Conservation (phyloP, 73 alveolate genomes). For the Uronychia binucleata region DNA sequence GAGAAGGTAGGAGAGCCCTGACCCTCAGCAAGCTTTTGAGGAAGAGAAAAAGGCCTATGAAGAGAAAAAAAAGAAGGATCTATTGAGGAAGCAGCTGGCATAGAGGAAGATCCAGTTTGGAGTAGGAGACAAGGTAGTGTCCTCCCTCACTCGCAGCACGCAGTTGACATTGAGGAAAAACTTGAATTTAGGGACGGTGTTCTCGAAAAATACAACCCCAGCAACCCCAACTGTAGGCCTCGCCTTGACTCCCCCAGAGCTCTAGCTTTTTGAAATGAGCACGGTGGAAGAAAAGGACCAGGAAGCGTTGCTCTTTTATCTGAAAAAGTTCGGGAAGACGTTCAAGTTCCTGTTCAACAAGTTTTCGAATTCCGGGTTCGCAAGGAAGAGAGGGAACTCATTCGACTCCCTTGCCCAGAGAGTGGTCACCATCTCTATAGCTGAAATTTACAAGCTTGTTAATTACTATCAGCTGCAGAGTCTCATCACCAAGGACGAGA, state of each 20-base stretch:
- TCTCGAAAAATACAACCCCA: conserved; percentile 1
- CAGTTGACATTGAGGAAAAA: not conserved
- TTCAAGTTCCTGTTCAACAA: conserved; percentile 40
- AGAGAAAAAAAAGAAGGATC: conserved; percentile 10
- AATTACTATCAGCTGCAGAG: conserved; percentile 63
- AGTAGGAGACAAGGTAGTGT: not conserved
- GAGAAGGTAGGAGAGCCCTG: not conserved
- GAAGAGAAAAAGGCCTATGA: not conserved
- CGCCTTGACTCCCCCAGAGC: not conserved
- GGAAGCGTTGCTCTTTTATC: conserved; percentile 36
- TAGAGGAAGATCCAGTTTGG: conserved; percentile 59
- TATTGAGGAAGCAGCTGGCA: conserved; percentile 18
- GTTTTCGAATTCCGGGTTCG: conserved; percentile 51
- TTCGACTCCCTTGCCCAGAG: conserved; percentile 28
- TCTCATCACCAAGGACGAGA: conserved; percentile 45
- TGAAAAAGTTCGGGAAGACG: conserved; percentile 19
- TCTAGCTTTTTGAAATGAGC: conserved; percentile 45
- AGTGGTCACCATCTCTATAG: conserved; percentile 30
- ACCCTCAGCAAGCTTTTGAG: not conserved
- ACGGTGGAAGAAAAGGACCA: conserved; percentile 60
- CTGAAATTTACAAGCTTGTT: conserved; percentile 39
- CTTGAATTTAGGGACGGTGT: conserved; percentile 16
- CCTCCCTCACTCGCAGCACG: conserved; percentile 1
- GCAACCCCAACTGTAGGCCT: conserved; percentile 11
- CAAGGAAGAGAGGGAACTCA: conserved; percentile 7